Conservation (phyloP, 2,329 filamentous ascomycete species). For the Trichoderma koningii region DNA sequence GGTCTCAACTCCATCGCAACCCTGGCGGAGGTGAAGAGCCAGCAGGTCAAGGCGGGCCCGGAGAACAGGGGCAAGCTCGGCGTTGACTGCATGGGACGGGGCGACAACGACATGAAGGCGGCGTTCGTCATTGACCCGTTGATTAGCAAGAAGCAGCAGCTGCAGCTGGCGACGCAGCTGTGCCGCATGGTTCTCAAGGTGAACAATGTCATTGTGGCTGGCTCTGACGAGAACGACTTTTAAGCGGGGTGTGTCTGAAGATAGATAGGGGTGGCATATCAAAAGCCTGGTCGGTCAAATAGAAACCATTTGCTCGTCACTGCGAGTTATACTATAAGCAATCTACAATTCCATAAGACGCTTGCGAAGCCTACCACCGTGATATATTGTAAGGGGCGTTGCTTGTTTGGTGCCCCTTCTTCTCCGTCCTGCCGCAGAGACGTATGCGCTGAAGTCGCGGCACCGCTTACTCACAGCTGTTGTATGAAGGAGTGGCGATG, state of each 20-base stretch:
- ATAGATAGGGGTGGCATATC: conserved; percentile 33
- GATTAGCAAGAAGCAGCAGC: conserved; percentile 96
- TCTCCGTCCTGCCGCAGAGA: too few relatives aligned
- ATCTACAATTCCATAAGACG: conserved; percentile 2
- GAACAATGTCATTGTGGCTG: conserved; percentile 93
- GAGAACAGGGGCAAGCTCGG: conserved; percentile 66
- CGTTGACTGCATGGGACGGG: conserved; percentile 96
- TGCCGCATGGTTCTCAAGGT: conserved; percentile 98
- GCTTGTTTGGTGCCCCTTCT: too few relatives aligned
- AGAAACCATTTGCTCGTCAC: conserved; percentile 26
- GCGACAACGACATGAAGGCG: conserved; percentile 95
- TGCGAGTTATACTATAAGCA: conserved; percentile 21
- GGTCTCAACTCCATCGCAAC: conserved; percentile 95
- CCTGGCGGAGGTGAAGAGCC: conserved; percentile 89
- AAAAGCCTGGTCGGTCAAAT: conserved; percentile 33
- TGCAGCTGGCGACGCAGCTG: conserved; percentile 92
- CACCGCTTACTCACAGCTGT: too few relatives aligned
- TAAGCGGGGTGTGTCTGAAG: conserved; percentile 48
- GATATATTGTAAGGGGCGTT: too few relatives aligned
- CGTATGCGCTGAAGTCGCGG: too few relatives aligned
- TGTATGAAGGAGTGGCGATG: too few relatives aligned
- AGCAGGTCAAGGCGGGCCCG: conserved; percentile 77
- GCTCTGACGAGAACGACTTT: conserved; percentile 83
- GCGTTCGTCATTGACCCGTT: conserved; percentile 98
- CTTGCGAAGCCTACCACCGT: too few relatives aligned